Conservation (phyloP, 495 filamentous ascomycete genomes). For the Trichoderma reesei region DNA sequence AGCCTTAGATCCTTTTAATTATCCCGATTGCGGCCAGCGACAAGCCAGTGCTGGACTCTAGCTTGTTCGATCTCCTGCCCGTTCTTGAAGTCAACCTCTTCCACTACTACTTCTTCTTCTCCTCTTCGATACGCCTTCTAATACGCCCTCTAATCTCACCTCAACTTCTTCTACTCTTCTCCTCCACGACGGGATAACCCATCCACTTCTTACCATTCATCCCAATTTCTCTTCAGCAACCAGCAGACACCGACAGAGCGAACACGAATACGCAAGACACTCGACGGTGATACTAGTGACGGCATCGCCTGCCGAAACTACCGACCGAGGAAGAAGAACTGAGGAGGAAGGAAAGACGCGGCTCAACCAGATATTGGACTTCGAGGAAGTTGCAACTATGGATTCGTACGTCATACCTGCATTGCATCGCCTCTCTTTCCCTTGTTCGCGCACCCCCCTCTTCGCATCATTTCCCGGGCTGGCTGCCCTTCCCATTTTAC, state of each 20-base stretch:
- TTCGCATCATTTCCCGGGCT: neutral
- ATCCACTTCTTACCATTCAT: neutral
- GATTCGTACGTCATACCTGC: constrained; percentile 10
- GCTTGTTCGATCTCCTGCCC: neutral
- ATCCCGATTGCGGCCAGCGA: constrained; percentile 5
- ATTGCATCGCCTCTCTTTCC: constrained; percentile 8
- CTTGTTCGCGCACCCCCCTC: neutral
- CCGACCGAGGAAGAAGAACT: neutral
- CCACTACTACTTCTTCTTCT: neutral
- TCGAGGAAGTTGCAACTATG: constrained; percentile 4
- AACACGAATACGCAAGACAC: neutral
- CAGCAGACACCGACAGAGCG: neutral
- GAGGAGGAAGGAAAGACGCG: neutral
- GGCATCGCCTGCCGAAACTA: neutral
- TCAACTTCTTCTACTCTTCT: neutral
- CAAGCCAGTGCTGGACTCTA: constrained; percentile 5
- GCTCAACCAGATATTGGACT: neutral
- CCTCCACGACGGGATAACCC: neutral
- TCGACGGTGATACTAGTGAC: neutral
- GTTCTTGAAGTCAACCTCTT: neutral
- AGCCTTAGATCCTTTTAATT: neutral
- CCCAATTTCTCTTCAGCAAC: neutral
- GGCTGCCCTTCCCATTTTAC: too few species aligned
- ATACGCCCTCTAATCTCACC: too few species aligned
- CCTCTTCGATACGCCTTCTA: too few species aligned